These are phyloP conservation scores for Myotisia sp. DNA, from an alignment of 2,329 filamentous ascomycete genomes.

Conservation along the genomic window DNA sequence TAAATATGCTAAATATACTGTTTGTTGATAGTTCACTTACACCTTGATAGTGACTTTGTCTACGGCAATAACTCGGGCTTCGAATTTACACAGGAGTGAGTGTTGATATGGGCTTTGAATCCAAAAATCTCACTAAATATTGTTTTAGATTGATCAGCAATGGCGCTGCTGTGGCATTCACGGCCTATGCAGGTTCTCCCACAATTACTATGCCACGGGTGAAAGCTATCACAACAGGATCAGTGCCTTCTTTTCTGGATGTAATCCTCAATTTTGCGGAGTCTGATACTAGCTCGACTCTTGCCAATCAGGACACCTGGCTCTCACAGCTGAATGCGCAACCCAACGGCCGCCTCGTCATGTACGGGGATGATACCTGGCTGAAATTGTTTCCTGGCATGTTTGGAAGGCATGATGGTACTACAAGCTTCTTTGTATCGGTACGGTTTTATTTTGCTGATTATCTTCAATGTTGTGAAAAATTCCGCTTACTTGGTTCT, in stretches of 20 bases:
- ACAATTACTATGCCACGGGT: constrained; percentile 97
- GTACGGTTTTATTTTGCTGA: constrained; percentile 40
- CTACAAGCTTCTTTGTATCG: constrained; percentile 94
- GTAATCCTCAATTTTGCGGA: constrained; percentile 95
- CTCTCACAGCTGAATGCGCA: constrained; percentile 77
- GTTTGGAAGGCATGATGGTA: constrained; percentile 79
- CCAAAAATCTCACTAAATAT: constrained; percentile 7
- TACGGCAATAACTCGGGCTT: constrained; percentile 71
- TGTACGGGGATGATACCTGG: constrained; percentile 98
- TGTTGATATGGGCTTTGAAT: constrained; percentile 2
- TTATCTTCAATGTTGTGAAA: background rate
- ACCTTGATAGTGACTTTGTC: constrained; percentile 70
- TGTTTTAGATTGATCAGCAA: constrained; percentile 58
- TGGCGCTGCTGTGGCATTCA: constrained; percentile 80
- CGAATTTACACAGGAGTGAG: constrained; percentile 68
- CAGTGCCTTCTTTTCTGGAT: constrained; percentile 94
- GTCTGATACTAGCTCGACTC: constrained; percentile 75
- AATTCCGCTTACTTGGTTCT: constrained; percentile 7
- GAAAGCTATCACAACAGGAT: constrained; percentile 93
- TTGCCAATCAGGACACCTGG: constrained; percentile 88
- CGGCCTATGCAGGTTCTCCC: constrained; percentile 86
- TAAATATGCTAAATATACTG: constrained; percentile 26
- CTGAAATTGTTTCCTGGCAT: constrained; percentile 84
- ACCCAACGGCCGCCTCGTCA: constrained; percentile 57
- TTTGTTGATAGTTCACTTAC: too few relatives aligned